Evolutionary conservation across 164 flowering plant species (phyloP).

Genomic region (Berberis thunbergii): DNA sequence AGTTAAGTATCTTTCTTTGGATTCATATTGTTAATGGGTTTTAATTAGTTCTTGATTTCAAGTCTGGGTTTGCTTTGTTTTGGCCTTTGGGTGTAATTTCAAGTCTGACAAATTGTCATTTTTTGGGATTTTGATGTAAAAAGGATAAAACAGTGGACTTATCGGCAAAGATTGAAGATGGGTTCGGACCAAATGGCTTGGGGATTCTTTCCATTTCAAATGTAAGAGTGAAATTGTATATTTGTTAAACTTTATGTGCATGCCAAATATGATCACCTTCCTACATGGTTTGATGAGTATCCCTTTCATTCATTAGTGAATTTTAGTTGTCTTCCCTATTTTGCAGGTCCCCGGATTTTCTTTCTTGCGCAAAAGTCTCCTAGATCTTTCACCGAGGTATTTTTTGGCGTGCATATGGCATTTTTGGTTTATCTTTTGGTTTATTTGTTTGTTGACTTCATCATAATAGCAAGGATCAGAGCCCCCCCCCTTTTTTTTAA

Average conservation of each 20-base stretch:
- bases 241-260: background rate
- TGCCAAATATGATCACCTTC: no score
- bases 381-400: constrained; percentile 79
- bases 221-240: constrained; percentile 15
- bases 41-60: background rate
- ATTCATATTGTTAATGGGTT: background rate
- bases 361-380: constrained; percentile 59
- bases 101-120: background rate
- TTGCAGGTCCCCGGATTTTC: constrained; percentile 73
- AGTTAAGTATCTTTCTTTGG: constrained; percentile 15
- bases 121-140: constrained; percentile 6
- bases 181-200: constrained; percentile 76
- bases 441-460: background rate
- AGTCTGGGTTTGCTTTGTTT: background rate
- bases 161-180: constrained; percentile 68
- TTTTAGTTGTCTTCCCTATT: background rate
- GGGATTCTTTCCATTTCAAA: constrained; percentile 69
- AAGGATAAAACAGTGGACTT: constrained; percentile 59
- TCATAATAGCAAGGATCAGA: no score
- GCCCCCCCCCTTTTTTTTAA: no score
- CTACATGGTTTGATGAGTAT: no score
- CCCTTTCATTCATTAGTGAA: no score
- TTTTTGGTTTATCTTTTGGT: no score
- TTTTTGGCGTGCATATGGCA: background rate
- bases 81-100: background rate